phyloP scores from a whole-genome alignment of 106 monocot species.

The Dendrobium catenatum region DNA sequence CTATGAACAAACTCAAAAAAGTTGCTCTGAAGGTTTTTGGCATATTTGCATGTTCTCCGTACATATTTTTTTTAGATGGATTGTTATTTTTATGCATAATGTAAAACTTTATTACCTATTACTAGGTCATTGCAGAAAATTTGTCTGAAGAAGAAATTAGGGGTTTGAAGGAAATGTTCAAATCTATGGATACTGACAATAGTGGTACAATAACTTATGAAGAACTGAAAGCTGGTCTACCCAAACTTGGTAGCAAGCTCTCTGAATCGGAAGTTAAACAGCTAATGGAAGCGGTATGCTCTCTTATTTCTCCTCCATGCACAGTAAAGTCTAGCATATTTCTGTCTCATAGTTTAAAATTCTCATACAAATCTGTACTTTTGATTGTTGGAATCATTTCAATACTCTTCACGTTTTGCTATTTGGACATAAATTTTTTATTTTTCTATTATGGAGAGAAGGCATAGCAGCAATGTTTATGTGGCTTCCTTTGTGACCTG shows the following conservation, averaged over 20 bases:
- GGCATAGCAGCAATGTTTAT: neutral
- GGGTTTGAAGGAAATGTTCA: slow-evolving; percentile 88
- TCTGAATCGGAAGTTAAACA: slow-evolving; percentile 74
- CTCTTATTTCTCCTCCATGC: neutral
- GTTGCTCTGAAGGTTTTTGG: slow-evolving; percentile 51
- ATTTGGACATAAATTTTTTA: neutral
- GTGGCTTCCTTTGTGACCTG: neutral
- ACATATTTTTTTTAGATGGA: neutral
- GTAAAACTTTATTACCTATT: neutral
- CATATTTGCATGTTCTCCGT: neutral
- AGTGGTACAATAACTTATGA: slow-evolving; percentile 77
- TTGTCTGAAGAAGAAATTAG: slow-evolving; percentile 83
- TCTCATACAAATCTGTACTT: no score
- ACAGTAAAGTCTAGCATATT: neutral
- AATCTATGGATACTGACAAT: slow-evolving; percentile 78
- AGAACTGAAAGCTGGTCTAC: slow-evolving; percentile 78
- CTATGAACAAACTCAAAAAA: slow-evolving; percentile 76
- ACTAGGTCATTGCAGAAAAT: slow-evolving; percentile 77
- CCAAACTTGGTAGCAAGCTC: slow-evolving; percentile 73
- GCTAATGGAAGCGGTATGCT: slow-evolving; percentile 77
- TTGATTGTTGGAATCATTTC: no score
- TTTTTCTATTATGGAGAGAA: neutral
- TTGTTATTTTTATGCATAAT: neutral
- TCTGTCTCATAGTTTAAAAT: neutral
- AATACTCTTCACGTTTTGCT: neutral